phyloP scores from a whole-genome alignment of 768 basidiomycete species.

The Pleurotus pulmonarius region DNA sequence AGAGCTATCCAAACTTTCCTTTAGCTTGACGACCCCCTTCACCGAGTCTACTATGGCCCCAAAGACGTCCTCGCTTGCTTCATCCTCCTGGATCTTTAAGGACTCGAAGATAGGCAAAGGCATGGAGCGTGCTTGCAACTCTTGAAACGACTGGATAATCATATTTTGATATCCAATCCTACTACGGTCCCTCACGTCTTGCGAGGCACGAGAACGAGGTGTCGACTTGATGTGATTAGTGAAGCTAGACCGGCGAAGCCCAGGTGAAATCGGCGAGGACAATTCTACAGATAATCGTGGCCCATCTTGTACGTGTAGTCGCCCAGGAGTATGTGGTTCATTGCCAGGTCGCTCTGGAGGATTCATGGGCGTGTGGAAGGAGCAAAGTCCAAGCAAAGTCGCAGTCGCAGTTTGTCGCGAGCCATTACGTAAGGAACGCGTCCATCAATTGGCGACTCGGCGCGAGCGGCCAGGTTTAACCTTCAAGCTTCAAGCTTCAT shows the following conservation, averaged over 20 bases:
- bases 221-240: not conserved
- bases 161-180: slow-evolving; percentile 10
- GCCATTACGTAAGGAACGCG: not conserved
- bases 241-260: slow-evolving; percentile 4
- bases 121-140: slow-evolving; percentile 53
- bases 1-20: slow-evolving; percentile 17
- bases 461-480: not conserved
- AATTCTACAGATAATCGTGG: not conserved
- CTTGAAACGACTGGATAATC: slow-evolving; percentile 16
- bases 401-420: no score
- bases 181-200: slow-evolving; percentile 3
- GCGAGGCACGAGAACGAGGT: not conserved
- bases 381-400: no score
- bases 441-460: not conserved
- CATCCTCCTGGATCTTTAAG: slow-evolving; percentile 23
- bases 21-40: slow-evolving; percentile 38
- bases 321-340: no score
- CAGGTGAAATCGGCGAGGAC: not conserved
- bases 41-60: slow-evolving; percentile 41
- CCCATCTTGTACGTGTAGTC: not conserved
- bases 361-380: no score
- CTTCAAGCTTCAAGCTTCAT: no score
- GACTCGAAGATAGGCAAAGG: slow-evolving; percentile 51
- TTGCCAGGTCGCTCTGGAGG: no score
- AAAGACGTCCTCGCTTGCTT: slow-evolving; percentile 27